Percentiles rank a stretch among this genome's conserved stretches.
These are phyloP conservation scores for Mortierella sp. DNA, from an alignment of 371 early-diverging fungal genomes.

Conservation along the genomic window DNA sequence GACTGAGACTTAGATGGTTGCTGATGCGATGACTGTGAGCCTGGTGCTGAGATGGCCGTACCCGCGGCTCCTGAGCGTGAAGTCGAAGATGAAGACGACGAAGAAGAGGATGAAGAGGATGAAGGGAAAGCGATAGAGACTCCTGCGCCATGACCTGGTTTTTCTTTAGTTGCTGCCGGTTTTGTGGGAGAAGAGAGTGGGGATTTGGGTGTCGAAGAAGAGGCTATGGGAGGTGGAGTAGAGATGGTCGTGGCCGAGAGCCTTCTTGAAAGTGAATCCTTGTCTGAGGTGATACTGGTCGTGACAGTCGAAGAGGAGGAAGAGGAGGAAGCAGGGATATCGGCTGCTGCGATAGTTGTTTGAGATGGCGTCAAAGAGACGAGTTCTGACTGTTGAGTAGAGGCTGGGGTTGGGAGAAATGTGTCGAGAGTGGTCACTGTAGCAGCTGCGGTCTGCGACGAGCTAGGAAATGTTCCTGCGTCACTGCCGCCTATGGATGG, in stretches of 20 bases:
- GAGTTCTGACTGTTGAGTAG: no score
- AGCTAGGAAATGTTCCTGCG: slow-evolving; percentile 17
- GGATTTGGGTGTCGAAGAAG: slow-evolving; percentile 15
- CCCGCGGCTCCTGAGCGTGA: slow-evolving; percentile 10
- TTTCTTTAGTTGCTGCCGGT: background rate
- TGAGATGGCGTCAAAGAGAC: no score
- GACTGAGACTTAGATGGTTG: background rate
- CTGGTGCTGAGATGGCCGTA: background rate
- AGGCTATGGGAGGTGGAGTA: slow-evolving; percentile 3
- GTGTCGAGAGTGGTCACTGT: no score
- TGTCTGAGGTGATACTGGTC: background rate
- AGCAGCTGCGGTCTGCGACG: no score
- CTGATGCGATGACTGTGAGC: background rate
- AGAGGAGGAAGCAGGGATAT: background rate
- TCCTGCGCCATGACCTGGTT: slow-evolving; percentile 7
- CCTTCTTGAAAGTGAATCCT: slow-evolving; percentile 11
- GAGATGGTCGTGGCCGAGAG: slow-evolving; percentile 12
- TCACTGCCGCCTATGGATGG: slow-evolving; percentile 19
- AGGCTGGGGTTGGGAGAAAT: no score
- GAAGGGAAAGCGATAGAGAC: slow-evolving; percentile 18
- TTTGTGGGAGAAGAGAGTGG: slow-evolving; percentile 16
- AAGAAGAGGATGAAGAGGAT: background rate
- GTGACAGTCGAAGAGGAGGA: background rate
- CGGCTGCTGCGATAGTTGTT: no score
- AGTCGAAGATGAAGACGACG: slow-evolving; percentile 7